Conservation (phyloP, 2,329 filamentous ascomycete genomes). For the Lecanicillium sp. region DNA sequence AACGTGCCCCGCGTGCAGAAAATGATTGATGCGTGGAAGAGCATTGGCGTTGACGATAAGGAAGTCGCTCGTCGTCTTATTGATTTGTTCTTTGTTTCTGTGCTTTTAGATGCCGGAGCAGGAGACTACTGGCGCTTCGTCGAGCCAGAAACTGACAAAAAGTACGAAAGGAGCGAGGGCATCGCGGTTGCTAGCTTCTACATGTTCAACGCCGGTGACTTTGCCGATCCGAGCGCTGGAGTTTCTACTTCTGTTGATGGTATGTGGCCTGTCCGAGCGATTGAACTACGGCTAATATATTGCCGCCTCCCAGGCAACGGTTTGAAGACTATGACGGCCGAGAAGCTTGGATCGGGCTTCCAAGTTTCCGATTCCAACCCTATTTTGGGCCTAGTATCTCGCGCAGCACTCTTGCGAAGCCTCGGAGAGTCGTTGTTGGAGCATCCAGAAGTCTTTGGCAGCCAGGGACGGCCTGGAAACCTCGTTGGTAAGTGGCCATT, state of each 20-base stretch:
- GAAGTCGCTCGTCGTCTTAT: slow-evolving; percentile 47
- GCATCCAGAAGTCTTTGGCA: slow-evolving; percentile 31
- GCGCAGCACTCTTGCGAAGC: slow-evolving; percentile 31
- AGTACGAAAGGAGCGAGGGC: slow-evolving; percentile 38
- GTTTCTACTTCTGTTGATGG: slow-evolving; percentile 23
- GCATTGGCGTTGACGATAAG: slow-evolving; percentile 28
- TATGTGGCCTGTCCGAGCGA: slow-evolving; percentile 10
- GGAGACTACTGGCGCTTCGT: slow-evolving; percentile 40
- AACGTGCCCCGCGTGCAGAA: slow-evolving; percentile 38
- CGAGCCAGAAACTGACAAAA: slow-evolving; percentile 27
- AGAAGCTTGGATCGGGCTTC: slow-evolving; percentile 28
- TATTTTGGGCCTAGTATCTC: slow-evolving; percentile 36
- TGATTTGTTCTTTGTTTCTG: slow-evolving; percentile 55
- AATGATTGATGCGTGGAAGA: slow-evolving; percentile 37
- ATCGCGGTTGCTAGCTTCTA: slow-evolving; percentile 42
- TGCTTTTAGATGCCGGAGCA: slow-evolving; percentile 48
- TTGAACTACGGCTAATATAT: neutral
- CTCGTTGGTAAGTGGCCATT: slow-evolving; percentile 33
- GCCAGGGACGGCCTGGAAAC: slow-evolving; percentile 35
- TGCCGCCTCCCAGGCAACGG: slow-evolving; percentile 19
- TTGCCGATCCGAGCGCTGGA: slow-evolving; percentile 17
- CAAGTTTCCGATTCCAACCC: slow-evolving; percentile 36
- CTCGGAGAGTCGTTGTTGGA: slow-evolving; percentile 33
- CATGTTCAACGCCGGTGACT: slow-evolving; percentile 38
- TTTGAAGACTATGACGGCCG: slow-evolving; percentile 23